Evolutionary conservation across 345 rosid genomes (phyloP), one percentile per base, ranked within the genome.

Genomic region (Eucalyptus sp.): DNA sequence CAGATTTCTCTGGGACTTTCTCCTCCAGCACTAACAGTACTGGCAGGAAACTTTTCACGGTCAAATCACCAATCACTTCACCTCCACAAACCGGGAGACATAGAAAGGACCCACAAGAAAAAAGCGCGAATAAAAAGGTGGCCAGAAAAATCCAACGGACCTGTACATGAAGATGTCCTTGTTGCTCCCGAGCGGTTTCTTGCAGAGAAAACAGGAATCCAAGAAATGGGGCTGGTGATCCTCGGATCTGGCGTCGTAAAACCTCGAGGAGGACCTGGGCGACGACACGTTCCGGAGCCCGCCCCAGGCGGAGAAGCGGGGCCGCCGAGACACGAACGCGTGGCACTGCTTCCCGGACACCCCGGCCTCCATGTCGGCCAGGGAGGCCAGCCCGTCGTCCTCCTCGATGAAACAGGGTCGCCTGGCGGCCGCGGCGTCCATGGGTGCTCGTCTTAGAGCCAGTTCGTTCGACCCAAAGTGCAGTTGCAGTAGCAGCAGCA

Each of bases 111-210:
- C 44, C 14, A 20, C 24, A 41, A 41, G 4, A 1, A 44, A 24
- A 22, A 41, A 41, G 48, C 7, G 13, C 24, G 48, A 37, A 10
- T 2, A 41, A 37, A 37, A 20, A 41, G 48, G 22, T 5, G 2
- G 13, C 22, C 4, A 16, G 43, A 4, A 41, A 41, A 20, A 18
- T 52, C 31, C 51, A 6, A 29, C 93, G 49, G 44, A 96, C 98
- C 97, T 95, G 92, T 96, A 96, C 98, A 95, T 96, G 86, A 89
- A 96, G 94, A 96, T 96, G 93, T 96, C 98, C 88, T 90, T 92
- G 95, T 95, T 94, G 87, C 89, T 92, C 54, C 96, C 95, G 14
- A 96, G 94, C 5, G 93, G 95, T 62, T 95, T 96, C 93, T 94
- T 95, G 91, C 98, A 96, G 76, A 89, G 94, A 88, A 90, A 93